Conservation (phyloP, 2,329 filamentous ascomycete genomes). For the Cytospora mali region DNA sequence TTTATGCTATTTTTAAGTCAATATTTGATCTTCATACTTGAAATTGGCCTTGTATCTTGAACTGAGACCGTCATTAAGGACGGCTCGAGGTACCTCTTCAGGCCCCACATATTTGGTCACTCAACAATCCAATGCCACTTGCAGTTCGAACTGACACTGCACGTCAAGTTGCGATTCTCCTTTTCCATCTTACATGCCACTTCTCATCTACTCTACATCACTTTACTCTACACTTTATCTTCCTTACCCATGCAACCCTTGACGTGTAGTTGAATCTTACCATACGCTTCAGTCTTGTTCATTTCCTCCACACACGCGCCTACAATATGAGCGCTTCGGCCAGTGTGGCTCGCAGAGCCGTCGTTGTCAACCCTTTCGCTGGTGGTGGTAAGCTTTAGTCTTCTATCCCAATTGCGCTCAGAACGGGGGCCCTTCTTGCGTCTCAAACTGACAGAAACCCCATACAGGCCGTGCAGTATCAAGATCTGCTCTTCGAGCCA, state of each 20-base stretch:
- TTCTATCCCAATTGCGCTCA: background rate
- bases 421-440: background rate
- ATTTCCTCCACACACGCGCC: constrained; percentile 13
- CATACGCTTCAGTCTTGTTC: background rate
- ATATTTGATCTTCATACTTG: constrained; percentile 3
- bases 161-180: constrained; percentile 19
- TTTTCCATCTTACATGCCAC: constrained; percentile 22
- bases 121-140: constrained; percentile 20
- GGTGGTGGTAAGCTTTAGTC: constrained; percentile 46
- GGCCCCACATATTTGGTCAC: constrained; percentile 27
- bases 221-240: background rate
- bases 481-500: constrained; percentile 49
- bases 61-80: constrained; percentile 4
- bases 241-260: constrained; percentile 1
- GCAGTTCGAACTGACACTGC: constrained; percentile 8
- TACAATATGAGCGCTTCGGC: constrained; percentile 58
- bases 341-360: constrained; percentile 57
- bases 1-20: background rate
- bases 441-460: constrained; percentile 33
- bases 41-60: constrained; percentile 15
- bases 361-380: constrained; percentile 55
- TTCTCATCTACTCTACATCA: constrained; percentile 20
- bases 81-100: background rate
- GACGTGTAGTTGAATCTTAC: background rate
- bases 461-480: constrained; percentile 48